Evolutionary conservation across 2,329 filamentous ascomycete genomes (phyloP).

Genomic region (Trichoderma lentiforme): DNA sequence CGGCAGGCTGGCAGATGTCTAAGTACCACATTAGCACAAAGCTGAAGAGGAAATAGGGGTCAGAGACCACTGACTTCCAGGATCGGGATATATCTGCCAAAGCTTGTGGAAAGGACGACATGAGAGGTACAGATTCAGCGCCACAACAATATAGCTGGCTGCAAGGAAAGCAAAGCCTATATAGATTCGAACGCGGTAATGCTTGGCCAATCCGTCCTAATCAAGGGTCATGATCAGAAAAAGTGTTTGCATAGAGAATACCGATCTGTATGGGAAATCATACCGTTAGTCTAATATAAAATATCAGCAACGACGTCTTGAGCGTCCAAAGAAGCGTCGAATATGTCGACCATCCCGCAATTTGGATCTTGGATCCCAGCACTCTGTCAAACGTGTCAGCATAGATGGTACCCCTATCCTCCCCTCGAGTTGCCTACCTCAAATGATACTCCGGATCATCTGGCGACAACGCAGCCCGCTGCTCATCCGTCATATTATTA

Average conservation of each 20-base stretch:
- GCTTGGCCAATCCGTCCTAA: slow-evolving; percentile 9
- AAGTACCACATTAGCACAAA: slow-evolving; percentile 1
- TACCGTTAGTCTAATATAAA: slow-evolving; percentile 52
- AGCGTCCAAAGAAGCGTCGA: slow-evolving; percentile 52
- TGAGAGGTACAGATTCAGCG: slow-evolving; percentile 48
- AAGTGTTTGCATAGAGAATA: not conserved
- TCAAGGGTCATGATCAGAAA: not conserved
- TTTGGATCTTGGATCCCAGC: slow-evolving; percentile 54
- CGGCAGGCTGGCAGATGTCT: slow-evolving; percentile 48
- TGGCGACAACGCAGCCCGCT: slow-evolving; percentile 44
- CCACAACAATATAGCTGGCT: slow-evolving; percentile 46
- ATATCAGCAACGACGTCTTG: slow-evolving; percentile 55
- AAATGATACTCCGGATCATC: slow-evolving; percentile 43
- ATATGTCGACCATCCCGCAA: slow-evolving; percentile 55
- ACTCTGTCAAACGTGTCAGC: slow-evolving; percentile 35
- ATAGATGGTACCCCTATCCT: not conserved
- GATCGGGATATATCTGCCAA: slow-evolving; percentile 59
- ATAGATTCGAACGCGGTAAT: slow-evolving; percentile 44
- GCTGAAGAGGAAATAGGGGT: not conserved
- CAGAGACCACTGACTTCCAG: slow-evolving; percentile 43
- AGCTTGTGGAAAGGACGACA: slow-evolving; percentile 52
- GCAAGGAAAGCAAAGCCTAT: slow-evolving; percentile 49
- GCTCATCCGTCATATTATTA: slow-evolving; percentile 51
- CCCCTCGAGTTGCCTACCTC: slow-evolving; percentile 27
- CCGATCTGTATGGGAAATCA: not conserved